Conservation (phyloP, 192 early-diverging fungal species). For the Geranomyces michiganensis region DNA sequence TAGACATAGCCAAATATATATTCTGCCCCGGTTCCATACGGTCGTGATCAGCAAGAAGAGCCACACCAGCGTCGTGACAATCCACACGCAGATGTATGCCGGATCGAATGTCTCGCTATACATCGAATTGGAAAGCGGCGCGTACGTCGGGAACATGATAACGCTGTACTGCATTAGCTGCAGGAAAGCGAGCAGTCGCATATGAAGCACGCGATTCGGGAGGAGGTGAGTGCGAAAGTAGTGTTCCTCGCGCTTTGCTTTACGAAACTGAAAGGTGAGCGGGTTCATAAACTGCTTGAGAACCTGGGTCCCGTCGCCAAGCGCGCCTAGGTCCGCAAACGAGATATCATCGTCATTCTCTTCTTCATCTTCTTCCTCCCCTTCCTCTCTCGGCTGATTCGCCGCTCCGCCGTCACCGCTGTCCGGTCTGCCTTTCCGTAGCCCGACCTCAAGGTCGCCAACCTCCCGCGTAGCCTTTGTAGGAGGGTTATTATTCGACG, state of each 20-base stretch:
- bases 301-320: conserved; percentile 1
- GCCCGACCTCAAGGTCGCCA: too few species aligned
- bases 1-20: conserved; percentile 27
- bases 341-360: not conserved
- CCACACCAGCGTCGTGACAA: not conserved
- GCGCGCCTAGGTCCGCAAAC: conserved; percentile 3
- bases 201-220: conserved; percentile 37
- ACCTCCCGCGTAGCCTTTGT: too few species aligned
- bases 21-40: conserved; percentile 19
- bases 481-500: too few species aligned
- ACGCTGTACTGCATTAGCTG: conserved; percentile 24
- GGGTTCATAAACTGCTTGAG: conserved; percentile 28
- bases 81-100: conserved; percentile 17
- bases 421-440: not conserved
- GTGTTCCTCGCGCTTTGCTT: conserved; percentile 35
- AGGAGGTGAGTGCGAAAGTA: conserved; percentile 35
- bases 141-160: conserved; percentile 23
- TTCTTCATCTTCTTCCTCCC: not conserved
- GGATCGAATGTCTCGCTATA: not conserved
- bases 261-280: conserved; percentile 32
- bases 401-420: too few species aligned
- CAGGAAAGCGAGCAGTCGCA: conserved; percentile 25
- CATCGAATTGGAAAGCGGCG: not conserved
- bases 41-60: conserved; percentile 18
- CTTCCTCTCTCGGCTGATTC: too few species aligned